Conservation (phyloP, 345 rosid genomes). For the Limnanthes douglasii region DNA sequence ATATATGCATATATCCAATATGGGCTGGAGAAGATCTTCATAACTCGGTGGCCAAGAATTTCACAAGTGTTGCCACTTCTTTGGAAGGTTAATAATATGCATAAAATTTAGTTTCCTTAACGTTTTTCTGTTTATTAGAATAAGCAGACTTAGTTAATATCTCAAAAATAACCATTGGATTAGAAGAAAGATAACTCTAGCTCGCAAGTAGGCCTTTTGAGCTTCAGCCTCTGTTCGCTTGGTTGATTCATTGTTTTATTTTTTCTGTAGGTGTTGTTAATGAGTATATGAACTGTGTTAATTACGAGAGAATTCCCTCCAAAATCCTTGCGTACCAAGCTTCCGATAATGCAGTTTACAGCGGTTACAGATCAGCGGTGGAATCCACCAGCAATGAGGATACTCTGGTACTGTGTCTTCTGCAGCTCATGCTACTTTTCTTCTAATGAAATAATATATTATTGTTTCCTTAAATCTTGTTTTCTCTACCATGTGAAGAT, state of each 20-base stretch:
- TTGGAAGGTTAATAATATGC: slow-evolving; percentile 49
- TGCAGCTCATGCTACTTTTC: slow-evolving; percentile 1
- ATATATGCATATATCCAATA: slow-evolving; percentile 80
- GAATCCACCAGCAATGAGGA: slow-evolving; percentile 91
- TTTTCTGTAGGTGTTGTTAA: slow-evolving; percentile 47
- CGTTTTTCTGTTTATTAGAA: not conserved
- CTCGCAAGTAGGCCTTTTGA: too few relatives aligned
- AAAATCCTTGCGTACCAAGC: slow-evolving; percentile 85
- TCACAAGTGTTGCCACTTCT: slow-evolving; percentile 66
- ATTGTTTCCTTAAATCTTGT: slow-evolving; percentile 1
- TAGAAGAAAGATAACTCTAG: too few relatives aligned
- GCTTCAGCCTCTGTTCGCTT: not conserved
- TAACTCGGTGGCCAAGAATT: slow-evolving; percentile 70
- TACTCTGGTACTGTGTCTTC: slow-evolving; percentile 40
- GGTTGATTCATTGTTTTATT: slow-evolving; percentile 8
- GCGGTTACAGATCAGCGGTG: slow-evolving; percentile 78
- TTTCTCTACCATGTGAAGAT: slow-evolving; percentile 22
- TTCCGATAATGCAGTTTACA: slow-evolving; percentile 75
- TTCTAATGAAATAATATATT: not conserved
- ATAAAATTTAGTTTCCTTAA: not conserved
- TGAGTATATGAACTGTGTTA: slow-evolving; percentile 55
- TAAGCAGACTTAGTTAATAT: not conserved
- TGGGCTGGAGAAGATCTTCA: slow-evolving; percentile 99
- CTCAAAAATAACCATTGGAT: too few relatives aligned
- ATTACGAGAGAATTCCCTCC: slow-evolving; percentile 64